Percentiles rank a stretch among this genome's conserved stretches.
Conservation (phyloP, 768 basidiomycete genomes). For the Flagelloscypha sp. region DNA sequence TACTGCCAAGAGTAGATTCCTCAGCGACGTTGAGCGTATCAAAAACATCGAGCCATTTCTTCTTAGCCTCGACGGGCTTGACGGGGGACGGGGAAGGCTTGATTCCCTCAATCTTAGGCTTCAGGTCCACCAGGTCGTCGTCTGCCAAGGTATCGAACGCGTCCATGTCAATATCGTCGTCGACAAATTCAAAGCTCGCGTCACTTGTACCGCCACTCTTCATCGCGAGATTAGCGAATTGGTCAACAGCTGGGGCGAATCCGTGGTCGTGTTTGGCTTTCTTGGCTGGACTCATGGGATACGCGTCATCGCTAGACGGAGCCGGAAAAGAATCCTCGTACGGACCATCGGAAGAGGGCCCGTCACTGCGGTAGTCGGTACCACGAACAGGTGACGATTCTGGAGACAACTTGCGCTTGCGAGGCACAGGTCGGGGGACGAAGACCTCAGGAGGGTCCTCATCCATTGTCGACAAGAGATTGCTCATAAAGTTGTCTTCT, state of each 20-base stretch:
- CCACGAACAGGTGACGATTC: slow-evolving; percentile 8
- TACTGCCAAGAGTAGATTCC: slow-evolving; percentile 50
- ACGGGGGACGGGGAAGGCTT: slow-evolving; percentile 24
- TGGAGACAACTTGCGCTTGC: slow-evolving; percentile 38
- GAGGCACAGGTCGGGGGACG: slow-evolving; percentile 22
- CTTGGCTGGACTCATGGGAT: slow-evolving; percentile 63
- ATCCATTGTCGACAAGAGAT: slow-evolving; percentile 72
- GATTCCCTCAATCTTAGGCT: slow-evolving; percentile 19
- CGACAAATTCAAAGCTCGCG: slow-evolving; percentile 31
- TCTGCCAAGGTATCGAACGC: slow-evolving; percentile 54
- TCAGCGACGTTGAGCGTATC: slow-evolving; percentile 58
- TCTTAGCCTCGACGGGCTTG: slow-evolving; percentile 22
- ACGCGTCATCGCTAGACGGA: slow-evolving; percentile 55
- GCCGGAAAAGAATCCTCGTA: slow-evolving; percentile 23
- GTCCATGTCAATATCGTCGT: slow-evolving; percentile 54
- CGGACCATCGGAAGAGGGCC: slow-evolving; percentile 31
- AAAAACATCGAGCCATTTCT: slow-evolving; percentile 68
- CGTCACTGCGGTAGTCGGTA: slow-evolving; percentile 2
- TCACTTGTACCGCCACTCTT: slow-evolving; percentile 48
- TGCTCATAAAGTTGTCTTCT: slow-evolving; percentile 86
- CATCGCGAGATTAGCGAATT: slow-evolving; percentile 49
- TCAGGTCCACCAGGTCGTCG: slow-evolving; percentile 35
- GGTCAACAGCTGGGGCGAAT: slow-evolving; percentile 48
- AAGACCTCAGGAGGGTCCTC: slow-evolving; percentile 32
- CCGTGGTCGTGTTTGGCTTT: slow-evolving; percentile 40